These are phyloP conservation scores for Zychaea mexicana DNA, from an alignment of 371 early-diverging fungal species.

Conservation along the genomic window DNA sequence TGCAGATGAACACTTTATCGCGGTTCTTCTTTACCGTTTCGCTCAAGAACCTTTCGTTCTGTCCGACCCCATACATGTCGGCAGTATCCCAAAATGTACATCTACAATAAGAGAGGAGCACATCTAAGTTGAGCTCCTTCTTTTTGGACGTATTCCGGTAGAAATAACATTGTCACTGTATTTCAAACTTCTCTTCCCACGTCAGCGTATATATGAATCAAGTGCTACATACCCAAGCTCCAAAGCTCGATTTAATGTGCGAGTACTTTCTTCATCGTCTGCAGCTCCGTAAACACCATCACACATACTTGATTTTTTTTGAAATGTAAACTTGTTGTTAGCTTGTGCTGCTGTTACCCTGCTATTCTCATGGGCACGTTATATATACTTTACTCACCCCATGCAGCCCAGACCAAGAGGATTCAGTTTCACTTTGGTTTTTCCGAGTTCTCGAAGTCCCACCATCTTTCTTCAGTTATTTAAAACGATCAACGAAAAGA, in stretches of 20 bases:
- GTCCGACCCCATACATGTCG: constrained; percentile 24
- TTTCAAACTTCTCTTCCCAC: no score
- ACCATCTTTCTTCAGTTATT: no score
- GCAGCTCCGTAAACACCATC: neutral
- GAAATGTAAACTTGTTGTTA: no score
- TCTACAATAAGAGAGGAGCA: neutral
- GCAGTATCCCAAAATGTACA: constrained; percentile 35
- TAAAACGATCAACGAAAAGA: no score
- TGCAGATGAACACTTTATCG: constrained; percentile 43
- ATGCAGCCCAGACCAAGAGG: no score
- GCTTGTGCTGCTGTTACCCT: no score
- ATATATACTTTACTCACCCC: no score
- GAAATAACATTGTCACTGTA: no score
- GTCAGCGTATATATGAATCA: neutral
- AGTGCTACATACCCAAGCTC: neutral
- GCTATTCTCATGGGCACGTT: no score
- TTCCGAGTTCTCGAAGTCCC: no score
- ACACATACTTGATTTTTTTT: neutral
- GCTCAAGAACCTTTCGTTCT: constrained; percentile 43
- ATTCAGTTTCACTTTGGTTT: no score
- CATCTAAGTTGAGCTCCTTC: neutral
- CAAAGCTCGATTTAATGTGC: neutral
- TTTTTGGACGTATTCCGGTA: no score
- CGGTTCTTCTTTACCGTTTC: constrained; percentile 37
- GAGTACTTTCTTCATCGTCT: neutral